A percentile compares a stretch with the other conserved stretches of the same genome.
phyloP scores from a whole-genome alignment of 768 basidiomycete genomes.

The Termitomyces bulborhizus region DNA sequence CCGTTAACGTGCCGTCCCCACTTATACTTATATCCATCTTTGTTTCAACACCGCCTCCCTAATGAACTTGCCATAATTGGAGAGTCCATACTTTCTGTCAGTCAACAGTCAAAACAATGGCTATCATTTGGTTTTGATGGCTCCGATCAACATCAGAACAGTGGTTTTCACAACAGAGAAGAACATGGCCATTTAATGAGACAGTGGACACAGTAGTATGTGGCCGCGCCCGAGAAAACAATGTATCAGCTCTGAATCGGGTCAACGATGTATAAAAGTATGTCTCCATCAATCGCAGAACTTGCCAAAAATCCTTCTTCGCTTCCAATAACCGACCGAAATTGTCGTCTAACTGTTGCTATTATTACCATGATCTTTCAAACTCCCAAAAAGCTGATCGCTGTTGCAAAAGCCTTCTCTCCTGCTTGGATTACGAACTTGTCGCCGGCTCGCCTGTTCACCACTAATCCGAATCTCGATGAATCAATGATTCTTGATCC shows the following conservation, averaged over 20 bases:
- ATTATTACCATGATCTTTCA: conserved; percentile 2
- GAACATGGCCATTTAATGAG: neutral
- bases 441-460: conserved; percentile 8
- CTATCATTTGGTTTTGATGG: neutral
- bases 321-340: neutral
- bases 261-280: neutral
- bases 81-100: too few relatives aligned
- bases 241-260: neutral
- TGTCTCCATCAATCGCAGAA: too few relatives aligned
- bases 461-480: neutral
- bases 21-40: too few relatives aligned
- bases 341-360: neutral
- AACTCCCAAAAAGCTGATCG: conserved; percentile 8
- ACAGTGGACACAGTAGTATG: neutral
- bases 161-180: neutral
- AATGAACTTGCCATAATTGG: too few relatives aligned
- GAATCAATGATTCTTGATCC: conserved; percentile 2
- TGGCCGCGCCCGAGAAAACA: neutral
- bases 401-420: conserved; percentile 4
- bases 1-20: too few relatives aligned
- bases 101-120: neutral
- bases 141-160: neutral
- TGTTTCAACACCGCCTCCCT: too few relatives aligned
- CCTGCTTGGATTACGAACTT: conserved; percentile 2
- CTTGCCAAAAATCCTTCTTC: neutral